phyloP scores from a whole-genome alignment of 805 yeast genomes.

The Saccharomycopsis oosterbeekiorum region DNA sequence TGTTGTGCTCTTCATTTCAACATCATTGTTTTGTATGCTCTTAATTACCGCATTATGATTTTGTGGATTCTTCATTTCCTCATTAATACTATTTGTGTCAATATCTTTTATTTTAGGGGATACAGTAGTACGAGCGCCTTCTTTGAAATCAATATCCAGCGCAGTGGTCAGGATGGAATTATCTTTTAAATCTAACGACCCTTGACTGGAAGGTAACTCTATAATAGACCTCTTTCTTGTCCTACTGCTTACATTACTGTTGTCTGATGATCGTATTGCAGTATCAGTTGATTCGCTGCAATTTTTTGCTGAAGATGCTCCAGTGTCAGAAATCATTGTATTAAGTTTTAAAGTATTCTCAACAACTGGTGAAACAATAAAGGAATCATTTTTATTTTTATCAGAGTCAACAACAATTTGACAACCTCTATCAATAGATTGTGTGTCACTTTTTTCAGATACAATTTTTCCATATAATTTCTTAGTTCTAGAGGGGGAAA shows the following conservation, averaged over 20 bases:
- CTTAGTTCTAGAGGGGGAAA: too few relatives aligned
- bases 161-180: too few relatives aligned
- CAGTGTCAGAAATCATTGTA: too few relatives aligned
- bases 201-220: not conserved
- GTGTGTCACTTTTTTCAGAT: too few relatives aligned
- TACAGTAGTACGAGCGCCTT: too few relatives aligned
- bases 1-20: constrained; percentile 1
- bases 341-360: not conserved
- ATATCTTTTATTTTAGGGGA: not conserved
- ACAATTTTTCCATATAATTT: too few relatives aligned
- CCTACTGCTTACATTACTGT: not conserved
- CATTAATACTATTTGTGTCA: not conserved
- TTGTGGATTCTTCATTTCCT: not conserved
- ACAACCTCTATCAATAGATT: too few relatives aligned
- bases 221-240: not conserved
- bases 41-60: not conserved
- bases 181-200: too few relatives aligned
- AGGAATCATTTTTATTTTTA: too few relatives aligned
- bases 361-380: not conserved
- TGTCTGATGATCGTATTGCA: not conserved
- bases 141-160: too few relatives aligned
- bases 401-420: too few relatives aligned
- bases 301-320: not conserved
- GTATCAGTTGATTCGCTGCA: not conserved
- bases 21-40: not conserved